These are phyloP conservation scores for Albugo laibachii DNA, from an alignment of 352 stramenopile genomes.

Conservation along the genomic window DNA sequence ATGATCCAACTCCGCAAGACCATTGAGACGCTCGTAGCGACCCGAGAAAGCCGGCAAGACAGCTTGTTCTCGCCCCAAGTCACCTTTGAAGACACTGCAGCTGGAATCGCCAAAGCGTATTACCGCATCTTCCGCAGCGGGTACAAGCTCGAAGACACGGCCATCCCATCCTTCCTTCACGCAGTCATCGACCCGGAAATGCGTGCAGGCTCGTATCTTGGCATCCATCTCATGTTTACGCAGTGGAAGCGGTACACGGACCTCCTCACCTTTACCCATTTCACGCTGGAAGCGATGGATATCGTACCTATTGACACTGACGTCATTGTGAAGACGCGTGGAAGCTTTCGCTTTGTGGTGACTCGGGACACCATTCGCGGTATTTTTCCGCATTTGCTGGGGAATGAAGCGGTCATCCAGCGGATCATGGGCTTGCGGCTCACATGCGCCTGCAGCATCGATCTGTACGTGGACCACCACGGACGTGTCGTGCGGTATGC, in stretches of 20 bases:
- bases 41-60: too few relatives aligned
- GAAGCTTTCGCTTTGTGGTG: not conserved
- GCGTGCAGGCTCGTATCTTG: not conserved
- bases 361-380: constrained; percentile 6
- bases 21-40: too few relatives aligned
- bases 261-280: constrained; percentile 1
- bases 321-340: too few relatives aligned
- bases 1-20: too few relatives aligned
- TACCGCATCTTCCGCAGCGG: constrained; percentile 3
- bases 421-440: constrained; percentile 10
- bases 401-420: constrained; percentile 8
- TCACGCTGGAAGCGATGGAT: not conserved
- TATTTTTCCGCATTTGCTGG: constrained; percentile 11
- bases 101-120: not conserved
- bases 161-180: constrained; percentile 2
- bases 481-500: constrained; percentile 10
- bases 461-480: constrained; percentile 10
- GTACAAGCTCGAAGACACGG: not conserved
- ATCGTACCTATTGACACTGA: too few relatives aligned
- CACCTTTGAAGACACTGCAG: too few relatives aligned
- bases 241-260: constrained; percentile 4
- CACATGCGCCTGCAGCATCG: constrained; percentile 6
- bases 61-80: too few relatives aligned
- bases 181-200: constrained; percentile 3
- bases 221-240: constrained; percentile 2